Evolutionary conservation across 345 rosid genomes (phyloP), one percentile per base, ranked within the genome.

Genomic region (Geranium rotundifolium): DNA sequence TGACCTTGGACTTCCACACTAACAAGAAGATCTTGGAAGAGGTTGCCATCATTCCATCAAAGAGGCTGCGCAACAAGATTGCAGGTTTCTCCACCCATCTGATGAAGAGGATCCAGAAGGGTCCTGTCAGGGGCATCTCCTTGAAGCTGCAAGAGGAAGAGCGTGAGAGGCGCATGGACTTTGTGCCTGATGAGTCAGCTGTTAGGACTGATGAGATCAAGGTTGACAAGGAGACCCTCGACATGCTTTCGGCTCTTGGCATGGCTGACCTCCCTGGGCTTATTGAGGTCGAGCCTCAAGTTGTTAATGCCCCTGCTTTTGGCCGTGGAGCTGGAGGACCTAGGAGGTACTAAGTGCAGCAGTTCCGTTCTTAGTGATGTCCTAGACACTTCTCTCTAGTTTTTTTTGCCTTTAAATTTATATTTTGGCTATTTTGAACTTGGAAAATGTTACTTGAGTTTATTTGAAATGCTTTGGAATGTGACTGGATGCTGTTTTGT

Each of bases 131-230:
- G n/a, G 96, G 96, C 1, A 89, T 89, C 80, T 89, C 96, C 0
- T 75, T 86, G 63, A 89, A 89, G 75, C 85, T 89, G 3, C 96
- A 89, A 54, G 96, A 89, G 65, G 96, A 86, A 46, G 95, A 89
- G 80, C 87, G 96, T 0, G 96, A 89, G 71, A 85, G 96, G 1
- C 85, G 96, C 57, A 89, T 89, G 95, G 96, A 89, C 80, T 89
- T 86, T 64, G 96, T 89, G 4, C 96, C 96, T 5, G 96, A 88
- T 19, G 86, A 76, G 63, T 88, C 96, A 1, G 96, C 88, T 2
- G 86, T 86, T 67, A 79, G 66, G 79, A 82, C 72, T 3, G 80
- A 79, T 27, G 79, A 74, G 63, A 79, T 86, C 62, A 77, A 80
- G 81, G 89, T 86, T 12, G 92, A 86, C 67, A 86, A 84, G 76